Evolutionary conservation across 768 basidiomycete species (phyloP), one percentile per base, ranked within the genome.

Genomic region (Serendipita vermifera): DNA sequence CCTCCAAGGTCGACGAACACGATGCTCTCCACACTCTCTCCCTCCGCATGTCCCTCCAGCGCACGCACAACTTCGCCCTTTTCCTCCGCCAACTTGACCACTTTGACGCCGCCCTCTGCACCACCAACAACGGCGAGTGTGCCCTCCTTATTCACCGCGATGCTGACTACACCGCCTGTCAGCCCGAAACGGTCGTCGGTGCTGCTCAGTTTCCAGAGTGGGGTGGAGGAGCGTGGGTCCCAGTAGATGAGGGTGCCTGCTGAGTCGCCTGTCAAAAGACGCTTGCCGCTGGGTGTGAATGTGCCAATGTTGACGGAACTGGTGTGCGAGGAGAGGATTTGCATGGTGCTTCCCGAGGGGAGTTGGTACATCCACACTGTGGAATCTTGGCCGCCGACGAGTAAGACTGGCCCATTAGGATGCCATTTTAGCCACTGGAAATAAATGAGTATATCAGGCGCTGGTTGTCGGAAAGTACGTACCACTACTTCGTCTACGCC

Each of bases 331-430:
- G 88, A 85, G 62, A 98, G 89, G 5, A 98, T 93, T 65, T 92
- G 87, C 86, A 99, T 93, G 54, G 84, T 93, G 61, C 80, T 86
- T 38, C 96, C 96, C 4, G 85, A 87, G 2, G 96, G 96, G 27
- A 99, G 71, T 73, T 97, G 90, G 92, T 92, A 99, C 61, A 99
- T 72, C 96, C 96, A 99, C 24, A 91, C 81, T 0, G 87, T 94
- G 5, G 84, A 78, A 68, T 98, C 94, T 62, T 94, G 89, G 5
- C 88, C 85, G 38, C 96, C 96, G 1, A 87, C 91, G 3, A 97
- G 75, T 0, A 99, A 76, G 2, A 94, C 84, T 35, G 74, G 70
- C 3, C 93, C 96, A 66, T 83, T 93, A 0, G 96, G 96, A 73
- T 99, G 96, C 94, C 94, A 99, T 71, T 81, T 75, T 51, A 98